Evolutionary conservation across 2,329 filamentous ascomycete genomes (phyloP).

Genomic region (Pseudogymnoascus destructans): DNA sequence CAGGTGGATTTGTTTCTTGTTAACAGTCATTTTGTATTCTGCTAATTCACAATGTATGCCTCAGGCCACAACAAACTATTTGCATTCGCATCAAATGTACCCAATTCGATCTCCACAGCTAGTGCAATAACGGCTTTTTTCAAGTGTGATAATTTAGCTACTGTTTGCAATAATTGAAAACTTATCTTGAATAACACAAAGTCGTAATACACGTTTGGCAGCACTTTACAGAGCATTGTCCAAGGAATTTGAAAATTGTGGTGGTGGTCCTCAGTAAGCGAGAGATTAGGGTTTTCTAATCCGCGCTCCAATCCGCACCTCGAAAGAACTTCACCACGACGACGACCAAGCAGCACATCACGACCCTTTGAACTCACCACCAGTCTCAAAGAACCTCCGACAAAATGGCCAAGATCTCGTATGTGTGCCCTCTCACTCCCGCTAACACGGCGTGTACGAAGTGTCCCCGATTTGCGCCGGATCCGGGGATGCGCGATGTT

Average conservation of each 20-base stretch:
- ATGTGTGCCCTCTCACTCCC: conserved; percentile 29
- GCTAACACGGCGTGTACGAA: conserved; percentile 7
- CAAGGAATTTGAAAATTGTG: conserved; percentile 7
- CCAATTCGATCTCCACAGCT: neutral
- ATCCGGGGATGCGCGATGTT: neutral
- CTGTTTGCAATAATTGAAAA: neutral
- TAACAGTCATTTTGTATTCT: neutral
- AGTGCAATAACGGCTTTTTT: neutral
- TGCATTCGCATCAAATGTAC: neutral
- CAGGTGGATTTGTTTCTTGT: neutral
- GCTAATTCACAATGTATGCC: neutral
- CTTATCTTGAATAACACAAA: neutral
- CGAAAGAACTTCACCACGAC: conserved; percentile 14
- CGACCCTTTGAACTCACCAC: conserved; percentile 20
- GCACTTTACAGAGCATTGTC: neutral
- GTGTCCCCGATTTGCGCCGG: conserved; percentile 4
- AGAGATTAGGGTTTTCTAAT: conserved; percentile 21
- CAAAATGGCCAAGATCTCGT: conserved; percentile 53
- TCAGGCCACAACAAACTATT: conserved; percentile 1
- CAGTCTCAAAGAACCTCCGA: conserved; percentile 29
- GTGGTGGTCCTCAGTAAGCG: conserved; percentile 19
- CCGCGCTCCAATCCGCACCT: conserved; percentile 15
- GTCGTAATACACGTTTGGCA: neutral
- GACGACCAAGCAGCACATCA: conserved; percentile 18
- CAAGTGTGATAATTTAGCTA: neutral